Conservation (phyloP, 306 rosid species). For the Comarum palustre region DNA sequence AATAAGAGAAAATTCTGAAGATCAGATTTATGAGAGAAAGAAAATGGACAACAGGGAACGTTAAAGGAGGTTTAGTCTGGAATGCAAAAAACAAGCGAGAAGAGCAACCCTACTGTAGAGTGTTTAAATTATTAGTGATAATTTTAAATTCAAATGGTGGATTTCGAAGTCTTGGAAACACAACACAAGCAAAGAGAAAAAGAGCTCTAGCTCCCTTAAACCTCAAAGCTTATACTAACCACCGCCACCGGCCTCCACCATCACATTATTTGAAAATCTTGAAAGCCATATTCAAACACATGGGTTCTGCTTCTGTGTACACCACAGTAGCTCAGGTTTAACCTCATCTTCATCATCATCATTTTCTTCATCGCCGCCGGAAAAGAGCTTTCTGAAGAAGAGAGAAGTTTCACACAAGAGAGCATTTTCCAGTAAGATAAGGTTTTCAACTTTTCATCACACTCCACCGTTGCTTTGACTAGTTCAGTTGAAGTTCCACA, state of each 20-base stretch:
- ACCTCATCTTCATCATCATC: neutral
- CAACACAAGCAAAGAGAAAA: constrained; percentile 13
- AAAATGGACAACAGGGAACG: neutral
- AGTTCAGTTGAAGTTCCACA: neutral
- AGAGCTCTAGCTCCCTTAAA: constrained; percentile 2
- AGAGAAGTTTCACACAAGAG: neutral
- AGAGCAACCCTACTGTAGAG: neutral
- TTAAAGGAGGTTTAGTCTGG: neutral
- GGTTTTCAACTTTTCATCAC: neutral
- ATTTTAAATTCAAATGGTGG: neutral
- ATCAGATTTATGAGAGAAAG: neutral
- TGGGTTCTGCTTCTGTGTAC: neutral
- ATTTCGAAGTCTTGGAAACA: constrained; percentile 16
- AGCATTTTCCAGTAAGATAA: constrained; percentile 19
- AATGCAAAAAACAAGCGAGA: neutral
- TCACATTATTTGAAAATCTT: neutral
- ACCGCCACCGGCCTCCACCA: neutral
- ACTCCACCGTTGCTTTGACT: constrained; percentile 21
- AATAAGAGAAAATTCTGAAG: neutral
- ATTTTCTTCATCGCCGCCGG: neutral
- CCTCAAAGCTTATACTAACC: constrained; percentile 10
- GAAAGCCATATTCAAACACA: constrained; percentile 3
- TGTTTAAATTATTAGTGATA: neutral
- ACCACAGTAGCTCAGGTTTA: neutral
- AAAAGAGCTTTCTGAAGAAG: neutral